phyloP scores from a whole-genome alignment of 2,329 filamentous ascomycete genomes.

The Trichoderma lentiforme region DNA sequence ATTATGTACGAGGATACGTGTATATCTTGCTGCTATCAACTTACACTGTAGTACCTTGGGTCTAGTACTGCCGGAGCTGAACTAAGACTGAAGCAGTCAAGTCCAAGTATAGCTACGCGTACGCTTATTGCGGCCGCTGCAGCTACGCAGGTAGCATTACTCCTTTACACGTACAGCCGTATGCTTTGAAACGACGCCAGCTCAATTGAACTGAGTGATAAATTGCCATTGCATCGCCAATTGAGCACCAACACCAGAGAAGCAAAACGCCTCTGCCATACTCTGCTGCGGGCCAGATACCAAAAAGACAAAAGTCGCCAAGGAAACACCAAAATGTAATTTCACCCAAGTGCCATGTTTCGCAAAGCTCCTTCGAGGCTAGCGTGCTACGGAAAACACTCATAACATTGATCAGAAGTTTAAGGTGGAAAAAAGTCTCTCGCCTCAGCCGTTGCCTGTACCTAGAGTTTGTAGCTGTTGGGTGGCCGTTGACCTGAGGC shows the following conservation, averaged over 20 bases:
- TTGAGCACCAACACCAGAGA: not conserved
- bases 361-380: not conserved
- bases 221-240: not conserved
- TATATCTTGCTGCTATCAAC: not conserved
- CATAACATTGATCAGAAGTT: not conserved
- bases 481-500: not conserved
- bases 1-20: not conserved
- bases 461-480: not conserved
- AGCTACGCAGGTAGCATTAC: not conserved
- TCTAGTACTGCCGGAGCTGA: not conserved
- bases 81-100: slow-evolving; percentile 8
- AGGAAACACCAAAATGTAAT: not conserved
- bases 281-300: not conserved
- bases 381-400: slow-evolving; percentile 18
- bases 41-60: not conserved
- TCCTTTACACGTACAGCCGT: not conserved
- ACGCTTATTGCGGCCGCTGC: not conserved
- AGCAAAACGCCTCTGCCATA: not conserved
- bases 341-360: not conserved
- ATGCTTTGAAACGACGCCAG: not conserved
- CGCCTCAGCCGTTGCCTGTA: slow-evolving; percentile 8
- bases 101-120: slow-evolving; percentile 3
- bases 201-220: not conserved
- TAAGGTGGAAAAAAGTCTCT: not conserved
- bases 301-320: not conserved